phyloP scores from a whole-genome alignment of 73 alveolate genomes.

The Blepharisma stoltei region DNA sequence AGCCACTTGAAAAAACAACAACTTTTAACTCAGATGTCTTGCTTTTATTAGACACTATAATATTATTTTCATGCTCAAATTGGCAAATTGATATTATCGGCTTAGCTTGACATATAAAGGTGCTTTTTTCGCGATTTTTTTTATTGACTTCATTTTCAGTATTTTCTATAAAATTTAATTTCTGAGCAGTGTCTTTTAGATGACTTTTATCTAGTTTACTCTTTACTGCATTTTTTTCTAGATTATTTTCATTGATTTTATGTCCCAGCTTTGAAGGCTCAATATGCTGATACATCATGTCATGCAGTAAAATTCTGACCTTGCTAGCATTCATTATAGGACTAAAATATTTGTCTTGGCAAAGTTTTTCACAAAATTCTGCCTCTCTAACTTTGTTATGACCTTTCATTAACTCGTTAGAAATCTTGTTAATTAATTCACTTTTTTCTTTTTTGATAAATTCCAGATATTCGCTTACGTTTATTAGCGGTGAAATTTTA shows the following conservation, averaged over 20 bases:
- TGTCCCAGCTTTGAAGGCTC: constrained; percentile 7
- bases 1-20: not conserved
- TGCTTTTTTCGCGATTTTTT: constrained; percentile 7
- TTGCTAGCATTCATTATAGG: no score
- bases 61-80: constrained; percentile 24
- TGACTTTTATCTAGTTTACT: constrained; percentile 28
- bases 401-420: no score
- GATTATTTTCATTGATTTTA: constrained; percentile 15
- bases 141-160: not conserved
- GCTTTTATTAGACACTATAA: constrained; percentile 11
- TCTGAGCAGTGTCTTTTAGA: not conserved
- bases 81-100: constrained; percentile 30
- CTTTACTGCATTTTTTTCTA: constrained; percentile 16
- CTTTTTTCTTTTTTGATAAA: no score
- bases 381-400: no score
- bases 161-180: constrained; percentile 27
- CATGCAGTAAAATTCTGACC: not conserved
- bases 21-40: not conserved
- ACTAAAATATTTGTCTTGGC: no score
- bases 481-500: no score
- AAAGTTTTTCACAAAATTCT: no score
- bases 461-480: no score
- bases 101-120: constrained; percentile 14
- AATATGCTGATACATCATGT: constrained; percentile 20
- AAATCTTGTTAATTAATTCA: no score